phyloP scores from a whole-genome alignment of 1,284 basidiomycete species.

The Athelia sp. region DNA sequence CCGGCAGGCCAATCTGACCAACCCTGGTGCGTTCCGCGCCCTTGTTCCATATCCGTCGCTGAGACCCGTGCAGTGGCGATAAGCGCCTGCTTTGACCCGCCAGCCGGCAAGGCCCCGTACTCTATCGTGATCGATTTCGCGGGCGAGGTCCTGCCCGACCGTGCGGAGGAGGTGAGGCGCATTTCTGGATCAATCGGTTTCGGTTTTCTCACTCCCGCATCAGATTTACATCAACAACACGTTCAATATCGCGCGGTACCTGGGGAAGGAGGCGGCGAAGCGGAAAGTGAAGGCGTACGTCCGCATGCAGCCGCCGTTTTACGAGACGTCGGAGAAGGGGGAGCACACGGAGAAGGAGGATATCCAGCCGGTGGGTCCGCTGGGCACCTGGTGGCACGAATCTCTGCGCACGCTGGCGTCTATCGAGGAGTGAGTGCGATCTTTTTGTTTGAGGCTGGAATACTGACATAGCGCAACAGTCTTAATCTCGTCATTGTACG shows the following conservation, averaged over 20 bases:
- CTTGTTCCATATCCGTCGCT: too few relatives aligned
- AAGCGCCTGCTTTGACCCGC: constrained; percentile 61
- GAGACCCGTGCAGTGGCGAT: constrained; percentile 59
- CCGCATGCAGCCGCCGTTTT: constrained; percentile 78
- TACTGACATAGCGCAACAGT: constrained; percentile 32
- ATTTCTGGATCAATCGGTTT: not conserved
- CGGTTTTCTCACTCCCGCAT: constrained; percentile 5
- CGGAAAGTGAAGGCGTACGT: constrained; percentile 73
- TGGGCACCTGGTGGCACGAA: constrained; percentile 91
- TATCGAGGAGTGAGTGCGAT: constrained; percentile 65
- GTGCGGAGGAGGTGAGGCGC: constrained; percentile 60
- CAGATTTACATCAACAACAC: constrained; percentile 80
- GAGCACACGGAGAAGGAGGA: constrained; percentile 71
- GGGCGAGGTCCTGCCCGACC: constrained; percentile 76
- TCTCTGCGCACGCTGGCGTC: constrained; percentile 70
- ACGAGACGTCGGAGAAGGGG: constrained; percentile 70
- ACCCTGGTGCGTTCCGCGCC: constrained; percentile 54
- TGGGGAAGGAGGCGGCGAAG: constrained; percentile 65
- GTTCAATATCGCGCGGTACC: constrained; percentile 62
- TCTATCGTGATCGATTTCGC: constrained; percentile 78
- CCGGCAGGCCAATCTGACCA: constrained; percentile 76
- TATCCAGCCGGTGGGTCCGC: constrained; percentile 65
- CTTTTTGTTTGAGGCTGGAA: constrained; percentile 1
- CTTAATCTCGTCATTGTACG: constrained; percentile 80
- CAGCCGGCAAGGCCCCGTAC: constrained; percentile 59